These are phyloP conservation scores for Aspergillus tanneri DNA, from an alignment of 2,329 filamentous ascomycete species.

Conservation along the genomic window DNA sequence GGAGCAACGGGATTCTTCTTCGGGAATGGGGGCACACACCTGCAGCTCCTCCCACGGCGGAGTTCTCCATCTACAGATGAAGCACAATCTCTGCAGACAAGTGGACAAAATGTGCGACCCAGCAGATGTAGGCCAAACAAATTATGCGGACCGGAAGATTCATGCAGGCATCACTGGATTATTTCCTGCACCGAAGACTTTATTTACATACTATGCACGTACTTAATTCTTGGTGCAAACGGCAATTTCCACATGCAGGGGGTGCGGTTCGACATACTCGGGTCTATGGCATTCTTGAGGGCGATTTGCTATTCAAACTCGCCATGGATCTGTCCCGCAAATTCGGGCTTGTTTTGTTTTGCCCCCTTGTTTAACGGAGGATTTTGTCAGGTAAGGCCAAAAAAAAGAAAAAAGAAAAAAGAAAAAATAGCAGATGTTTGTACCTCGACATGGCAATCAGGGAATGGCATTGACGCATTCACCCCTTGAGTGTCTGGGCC, in stretches of 20 bases:
- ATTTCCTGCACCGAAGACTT: no score
- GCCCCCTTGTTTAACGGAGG: not conserved
- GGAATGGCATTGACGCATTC: slow-evolving; percentile 6
- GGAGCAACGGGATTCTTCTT: not conserved
- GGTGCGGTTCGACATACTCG: not conserved
- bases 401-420: not conserved
- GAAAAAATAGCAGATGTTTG: not conserved
- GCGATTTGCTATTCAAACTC: not conserved
- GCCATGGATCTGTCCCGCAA: not conserved
- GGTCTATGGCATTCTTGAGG: slow-evolving; percentile 3
- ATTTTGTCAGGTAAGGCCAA: not conserved
- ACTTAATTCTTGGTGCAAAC: no score
- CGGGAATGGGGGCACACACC: not conserved
- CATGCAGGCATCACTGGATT: slow-evolving; percentile 2
- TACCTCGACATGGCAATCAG: slow-evolving; percentile 4
- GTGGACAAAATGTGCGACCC: not conserved
- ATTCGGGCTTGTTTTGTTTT: not conserved
- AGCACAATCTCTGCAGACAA: no score
- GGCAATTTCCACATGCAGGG: slow-evolving; percentile 4
- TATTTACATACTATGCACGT: no score
- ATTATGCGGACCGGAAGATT: not conserved
- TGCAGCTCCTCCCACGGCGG: no score
- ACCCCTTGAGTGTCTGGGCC: slow-evolving; percentile 3
- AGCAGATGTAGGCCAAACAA: not conserved
- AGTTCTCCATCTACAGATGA: no score